Evolutionary conservation across 441 rosid genomes (phyloP).

Genomic region (Syzygium malaccense): DNA sequence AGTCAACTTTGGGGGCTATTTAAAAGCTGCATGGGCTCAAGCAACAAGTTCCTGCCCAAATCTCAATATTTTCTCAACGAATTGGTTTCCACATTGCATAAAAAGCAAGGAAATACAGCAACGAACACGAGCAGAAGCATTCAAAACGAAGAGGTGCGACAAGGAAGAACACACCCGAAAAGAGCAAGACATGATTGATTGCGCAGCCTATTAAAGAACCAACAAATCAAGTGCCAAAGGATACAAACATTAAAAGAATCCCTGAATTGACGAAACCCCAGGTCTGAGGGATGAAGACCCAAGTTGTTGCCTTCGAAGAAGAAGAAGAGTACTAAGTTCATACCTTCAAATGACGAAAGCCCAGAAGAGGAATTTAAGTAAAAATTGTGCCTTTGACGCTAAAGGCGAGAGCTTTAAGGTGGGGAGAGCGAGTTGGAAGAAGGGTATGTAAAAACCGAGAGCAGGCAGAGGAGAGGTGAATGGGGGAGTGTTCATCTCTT

Average conservation of each 20-base stretch:
- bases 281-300: background rate
- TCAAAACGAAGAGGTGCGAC: background rate
- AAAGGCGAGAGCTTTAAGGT: background rate
- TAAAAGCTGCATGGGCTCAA: background rate
- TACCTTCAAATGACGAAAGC: background rate
- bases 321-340: background rate
- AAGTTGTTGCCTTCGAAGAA: background rate
- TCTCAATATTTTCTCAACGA: background rate
- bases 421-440: background rate
- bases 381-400: background rate
- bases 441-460: background rate
- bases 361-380: background rate
- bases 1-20: background rate
- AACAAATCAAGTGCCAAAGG: background rate
- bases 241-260: background rate
- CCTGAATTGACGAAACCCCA: background rate
- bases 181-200: background rate
- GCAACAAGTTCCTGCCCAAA: background rate
- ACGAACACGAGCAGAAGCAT: background rate
- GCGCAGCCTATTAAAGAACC: background rate
- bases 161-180: background rate
- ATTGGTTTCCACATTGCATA: background rate
- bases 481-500: conserved; percentile 29
- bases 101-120: background rate
- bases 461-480: background rate